Evolutionary conservation across 495 filamentous ascomycete genomes (phyloP).

Genomic region (Aspergillus leporis): DNA sequence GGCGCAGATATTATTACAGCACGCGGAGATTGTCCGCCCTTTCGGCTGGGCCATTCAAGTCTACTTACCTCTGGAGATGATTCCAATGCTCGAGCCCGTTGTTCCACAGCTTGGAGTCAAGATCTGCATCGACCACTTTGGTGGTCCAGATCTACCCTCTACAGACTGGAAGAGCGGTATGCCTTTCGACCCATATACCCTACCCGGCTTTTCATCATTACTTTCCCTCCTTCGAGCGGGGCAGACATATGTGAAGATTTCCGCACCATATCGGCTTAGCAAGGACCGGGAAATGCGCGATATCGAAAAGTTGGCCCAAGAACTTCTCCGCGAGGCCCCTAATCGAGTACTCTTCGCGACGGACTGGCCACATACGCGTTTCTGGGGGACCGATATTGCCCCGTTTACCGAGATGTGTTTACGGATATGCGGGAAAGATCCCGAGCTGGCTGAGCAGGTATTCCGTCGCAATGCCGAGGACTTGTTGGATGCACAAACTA

Average conservation of each 20-base stretch:
- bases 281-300: conserved; percentile 37
- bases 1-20: conserved; percentile 34
- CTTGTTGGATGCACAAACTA: conserved; percentile 28
- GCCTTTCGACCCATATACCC: conserved; percentile 37
- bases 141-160: conserved; percentile 36
- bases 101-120: conserved; percentile 44
- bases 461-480: conserved; percentile 49
- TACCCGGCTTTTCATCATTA: conserved; percentile 45
- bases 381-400: conserved; percentile 42
- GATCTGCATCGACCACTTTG: conserved; percentile 54
- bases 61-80: conserved; percentile 45
- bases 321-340: conserved; percentile 39
- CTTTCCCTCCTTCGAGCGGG: conserved; percentile 40
- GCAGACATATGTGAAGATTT: conserved; percentile 50
- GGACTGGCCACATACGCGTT: conserved; percentile 57
- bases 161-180: conserved; percentile 9
- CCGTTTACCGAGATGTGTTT: conserved; percentile 46
- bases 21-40: conserved; percentile 45
- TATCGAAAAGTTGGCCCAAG: conserved; percentile 38
- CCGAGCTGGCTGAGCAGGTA: conserved; percentile 40
- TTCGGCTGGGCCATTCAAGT: conserved; percentile 51
- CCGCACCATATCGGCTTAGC: conserved; percentile 49
- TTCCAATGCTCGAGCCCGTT: conserved; percentile 41
- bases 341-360: conserved; percentile 49
- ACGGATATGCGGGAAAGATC: conserved; percentile 39